Evolutionary conservation across 1,139 yeast species (phyloP), one percentile per base, ranked within the genome.

Genomic region (Suhomyces kunorum): DNA sequence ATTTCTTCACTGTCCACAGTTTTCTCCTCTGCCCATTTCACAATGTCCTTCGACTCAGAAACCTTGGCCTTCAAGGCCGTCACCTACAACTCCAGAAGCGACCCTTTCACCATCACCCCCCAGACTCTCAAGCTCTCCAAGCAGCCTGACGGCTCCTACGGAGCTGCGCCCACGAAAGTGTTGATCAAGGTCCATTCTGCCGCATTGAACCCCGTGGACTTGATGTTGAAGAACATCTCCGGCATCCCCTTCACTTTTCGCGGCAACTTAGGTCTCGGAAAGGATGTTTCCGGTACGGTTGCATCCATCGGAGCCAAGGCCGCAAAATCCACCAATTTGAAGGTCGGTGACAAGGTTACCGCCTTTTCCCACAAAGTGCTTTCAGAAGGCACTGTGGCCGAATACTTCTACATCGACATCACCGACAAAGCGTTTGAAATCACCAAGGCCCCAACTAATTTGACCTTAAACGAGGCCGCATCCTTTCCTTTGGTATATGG

Each of bases 171-270:
- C 9, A 63, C 70, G 41, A 70, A 78, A 42, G 56, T 84, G 6
- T 68, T 86, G 16, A 71, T 87, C 19, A 78, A 81, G 51, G 78
- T 83, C 17, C 67, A 66, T 28, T 71, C 79, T 12, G 81, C 81
- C 1, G 75, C 84, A 0, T 63, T 84, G 37, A 87, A 85, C 52
- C 94, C 95, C 0, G 70, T 84, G 32, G 95, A 87, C 57, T 47
- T 76, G 39, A 64, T 81, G 39, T 53, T 82, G 34, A 66, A 71
- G 43, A 54, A 53, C 3, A 66, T 42, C 52, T 62, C 61, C 41
- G 64, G 54, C 28, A 55, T 47, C 53, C 36, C 40, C 2, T 11
- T 48, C 12, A 27, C 40, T 8, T 61, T 52, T 48, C 66, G 63
- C 54, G 41, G 41, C 4, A 62, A 61, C 44, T 75, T 78, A 40